phyloP scores from a whole-genome alignment of 2,329 filamentous ascomycete genomes.

The Xylariaceae sp. region DNA sequence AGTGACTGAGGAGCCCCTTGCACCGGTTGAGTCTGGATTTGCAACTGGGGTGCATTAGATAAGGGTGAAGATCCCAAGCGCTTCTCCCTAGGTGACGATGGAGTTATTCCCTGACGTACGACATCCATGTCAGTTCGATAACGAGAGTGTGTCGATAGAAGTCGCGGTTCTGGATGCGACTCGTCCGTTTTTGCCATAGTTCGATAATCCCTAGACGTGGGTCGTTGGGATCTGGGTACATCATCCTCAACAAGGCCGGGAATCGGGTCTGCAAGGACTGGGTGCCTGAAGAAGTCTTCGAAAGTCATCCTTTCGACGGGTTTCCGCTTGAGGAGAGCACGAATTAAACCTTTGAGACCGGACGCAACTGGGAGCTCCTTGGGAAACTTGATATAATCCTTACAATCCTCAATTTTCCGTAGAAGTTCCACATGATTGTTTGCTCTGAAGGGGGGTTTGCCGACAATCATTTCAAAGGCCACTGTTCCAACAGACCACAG shows the following conservation, averaged over 20 bases:
- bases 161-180: slow-evolving; percentile 29
- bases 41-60: slow-evolving; percentile 38
- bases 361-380: slow-evolving; percentile 65
- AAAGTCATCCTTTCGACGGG: slow-evolving; percentile 83
- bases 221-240: slow-evolving; percentile 40
- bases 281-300: slow-evolving; percentile 74
- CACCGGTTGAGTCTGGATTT: slow-evolving; percentile 31
- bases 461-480: slow-evolving; percentile 89
- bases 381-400: slow-evolving; percentile 80
- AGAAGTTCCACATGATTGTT: slow-evolving; percentile 92
- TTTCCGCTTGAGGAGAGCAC: slow-evolving; percentile 74
- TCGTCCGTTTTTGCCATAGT: slow-evolving; percentile 33
- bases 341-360: slow-evolving; percentile 75
- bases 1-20: slow-evolving; percentile 23
- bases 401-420: slow-evolving; percentile 81
- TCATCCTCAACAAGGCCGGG: slow-evolving; percentile 79
- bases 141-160: slow-evolving; percentile 38
- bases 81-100: slow-evolving; percentile 40
- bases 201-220: slow-evolving; percentile 33
- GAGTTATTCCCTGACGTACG: slow-evolving; percentile 32
- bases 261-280: slow-evolving; percentile 68
- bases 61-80: slow-evolving; percentile 40
- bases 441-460: slow-evolving; percentile 84
- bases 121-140: slow-evolving; percentile 36
- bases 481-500: slow-evolving; percentile 97